Evolutionary conservation across 495 filamentous ascomycete species (phyloP).

Genomic region (Tuber borchii): DNA sequence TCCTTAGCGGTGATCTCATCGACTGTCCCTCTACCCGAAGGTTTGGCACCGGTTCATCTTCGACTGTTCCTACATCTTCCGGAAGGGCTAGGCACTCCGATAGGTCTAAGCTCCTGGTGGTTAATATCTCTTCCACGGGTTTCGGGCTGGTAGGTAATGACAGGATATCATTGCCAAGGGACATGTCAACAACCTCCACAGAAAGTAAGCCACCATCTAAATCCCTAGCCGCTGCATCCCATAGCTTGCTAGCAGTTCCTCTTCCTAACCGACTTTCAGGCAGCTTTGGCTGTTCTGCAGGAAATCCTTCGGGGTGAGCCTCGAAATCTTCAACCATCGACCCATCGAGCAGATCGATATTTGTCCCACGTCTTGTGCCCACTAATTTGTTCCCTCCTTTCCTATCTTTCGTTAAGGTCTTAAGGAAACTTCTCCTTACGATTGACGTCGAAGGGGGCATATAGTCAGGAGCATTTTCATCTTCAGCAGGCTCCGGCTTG

Average conservation of each 20-base stretch:
- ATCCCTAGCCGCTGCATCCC: conserved; percentile 64
- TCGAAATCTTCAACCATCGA: neutral
- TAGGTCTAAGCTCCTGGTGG: neutral
- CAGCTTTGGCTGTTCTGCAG: conserved; percentile 1
- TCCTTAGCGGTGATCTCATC: neutral
- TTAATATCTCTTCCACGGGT: neutral
- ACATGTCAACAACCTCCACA: conserved; percentile 53
- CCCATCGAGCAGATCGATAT: conserved; percentile 2
- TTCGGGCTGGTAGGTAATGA: neutral
- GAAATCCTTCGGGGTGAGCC: conserved; percentile 3
- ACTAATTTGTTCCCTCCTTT: conserved; percentile 11
- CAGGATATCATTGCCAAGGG: conserved; percentile 45
- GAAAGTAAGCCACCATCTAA: conserved; percentile 55
- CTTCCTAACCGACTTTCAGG: conserved; percentile 12
- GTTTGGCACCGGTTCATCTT: neutral
- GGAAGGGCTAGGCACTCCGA: neutral
- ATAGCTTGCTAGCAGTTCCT: conserved; percentile 49
- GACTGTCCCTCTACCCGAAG: neutral
- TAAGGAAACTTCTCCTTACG: conserved; percentile 39
- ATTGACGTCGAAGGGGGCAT: conserved; percentile 33
- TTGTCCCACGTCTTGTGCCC: conserved; percentile 5
- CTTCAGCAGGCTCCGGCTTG: conserved; percentile 31
- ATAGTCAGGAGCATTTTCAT: conserved; percentile 25
- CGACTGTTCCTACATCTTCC: neutral
- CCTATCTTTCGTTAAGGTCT: conserved; percentile 39